A percentile compares a stretch with the other conserved stretches of the same genome.
Conservation (phyloP, 306 rosid genomes). For the Vigna angularis region DNA sequence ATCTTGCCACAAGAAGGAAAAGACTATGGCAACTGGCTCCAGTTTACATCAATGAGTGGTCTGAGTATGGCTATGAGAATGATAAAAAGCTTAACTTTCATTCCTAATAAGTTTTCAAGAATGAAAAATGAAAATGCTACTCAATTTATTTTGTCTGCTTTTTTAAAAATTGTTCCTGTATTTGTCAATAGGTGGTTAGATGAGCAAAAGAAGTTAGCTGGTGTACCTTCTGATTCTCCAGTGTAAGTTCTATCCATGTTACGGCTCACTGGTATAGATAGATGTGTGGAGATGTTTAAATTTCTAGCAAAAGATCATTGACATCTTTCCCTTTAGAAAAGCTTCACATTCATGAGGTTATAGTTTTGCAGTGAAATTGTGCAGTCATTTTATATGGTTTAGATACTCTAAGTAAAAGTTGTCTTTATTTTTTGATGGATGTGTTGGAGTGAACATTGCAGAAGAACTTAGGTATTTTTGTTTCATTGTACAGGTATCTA, state of each 20-base stretch:
- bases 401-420: neutral
- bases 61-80: slow-evolving; percentile 59
- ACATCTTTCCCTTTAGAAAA: neutral
- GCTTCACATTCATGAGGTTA: slow-evolving; percentile 19
- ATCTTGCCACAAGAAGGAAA: slow-evolving; percentile 64
- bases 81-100: neutral
- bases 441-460: slow-evolving; percentile 17
- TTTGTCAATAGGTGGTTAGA: slow-evolving; percentile 75
- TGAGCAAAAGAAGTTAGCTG: slow-evolving; percentile 88
- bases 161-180: neutral
- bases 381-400: neutral
- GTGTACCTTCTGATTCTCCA: slow-evolving; percentile 82
- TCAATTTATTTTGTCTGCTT: slow-evolving; percentile 18
- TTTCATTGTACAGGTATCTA: slow-evolving; percentile 63
- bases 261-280: neutral
- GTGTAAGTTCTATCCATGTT: slow-evolving; percentile 68
- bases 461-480: neutral
- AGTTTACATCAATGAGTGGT: slow-evolving; percentile 68
- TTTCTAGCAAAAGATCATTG: neutral
- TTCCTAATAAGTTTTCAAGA: neutral
- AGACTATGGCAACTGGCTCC: slow-evolving; percentile 91
- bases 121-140: slow-evolving; percentile 2
- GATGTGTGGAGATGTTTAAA: neutral
- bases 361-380: slow-evolving; percentile 1
- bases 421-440: slow-evolving; percentile 2